Evolutionary conservation across 345 rosid genomes (phyloP).

Genomic region (Carallia brachiata): DNA sequence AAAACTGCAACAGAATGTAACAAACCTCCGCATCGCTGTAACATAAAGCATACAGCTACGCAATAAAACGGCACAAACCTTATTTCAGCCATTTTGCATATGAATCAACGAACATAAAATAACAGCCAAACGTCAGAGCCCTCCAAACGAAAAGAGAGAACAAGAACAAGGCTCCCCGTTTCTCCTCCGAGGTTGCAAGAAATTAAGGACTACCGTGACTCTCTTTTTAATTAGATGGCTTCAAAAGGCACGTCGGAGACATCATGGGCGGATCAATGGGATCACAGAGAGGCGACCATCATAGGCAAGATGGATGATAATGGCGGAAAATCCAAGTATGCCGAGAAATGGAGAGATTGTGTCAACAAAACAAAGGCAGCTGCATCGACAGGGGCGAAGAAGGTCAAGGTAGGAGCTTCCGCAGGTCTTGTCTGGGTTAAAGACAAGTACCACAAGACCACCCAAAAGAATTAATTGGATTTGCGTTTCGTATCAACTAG

Average conservation of each 20-base stretch:
- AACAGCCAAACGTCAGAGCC: no score
- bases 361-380: neutral
- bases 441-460: neutral
- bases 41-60: no score
- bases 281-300: neutral
- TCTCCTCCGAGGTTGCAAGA: no score
- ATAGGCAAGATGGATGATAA: neutral
- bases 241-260: neutral
- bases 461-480: neutral
- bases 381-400: neutral
- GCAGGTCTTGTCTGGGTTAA: neutral
- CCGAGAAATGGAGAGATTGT: neutral
- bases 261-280: constrained; percentile 11
- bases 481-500: neutral
- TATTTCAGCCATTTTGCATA: no score
- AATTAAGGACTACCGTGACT: no score
- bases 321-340: neutral
- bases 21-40: no score
- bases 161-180: no score
- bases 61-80: no score
- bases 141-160: no score
- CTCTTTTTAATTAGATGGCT: neutral
- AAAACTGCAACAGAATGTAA: no score
- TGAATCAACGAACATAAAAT: no score
- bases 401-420: neutral